Evolutionary conservation across 2,329 filamentous ascomycete genomes (phyloP), one percentile per base, ranked within the genome.

Genomic region (Penicillium sp.): DNA sequence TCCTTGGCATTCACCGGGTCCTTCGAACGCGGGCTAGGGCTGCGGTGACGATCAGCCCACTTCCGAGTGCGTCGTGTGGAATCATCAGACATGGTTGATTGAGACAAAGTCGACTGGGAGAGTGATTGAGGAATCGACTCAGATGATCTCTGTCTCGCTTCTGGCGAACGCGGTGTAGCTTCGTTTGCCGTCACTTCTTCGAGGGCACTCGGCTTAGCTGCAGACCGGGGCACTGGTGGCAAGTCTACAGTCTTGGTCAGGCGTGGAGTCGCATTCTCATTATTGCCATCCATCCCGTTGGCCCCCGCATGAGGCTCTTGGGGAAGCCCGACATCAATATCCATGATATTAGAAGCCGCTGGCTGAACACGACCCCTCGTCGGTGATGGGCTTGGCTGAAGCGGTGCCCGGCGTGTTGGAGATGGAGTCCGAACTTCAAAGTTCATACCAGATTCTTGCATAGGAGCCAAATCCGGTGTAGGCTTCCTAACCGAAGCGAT

Each of bases 121-220:
- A 53, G 40, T 20, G 58, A 53, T 13, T 47, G 53, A 35, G 59
- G 46, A 32, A 55, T 18, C 18, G 60, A 51, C 46, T 58, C 66
- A 18, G 47, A 16, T 3, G 58, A 59, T 26, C 38, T 53, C 8
- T 59, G 49, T 54, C 63, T 59, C 34, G 50, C 42, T 40, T 63
- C 56, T n/a, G 55, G 55, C 39, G 51, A 57, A 40, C 62, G 58
- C 22, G 60, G 51, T 37, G 59, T 61, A 4, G 74, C 68, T 56
- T 76, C 74, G 54, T 77, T 76, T 11, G 70, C 57, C 1, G 72
- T 67, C n/a, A 76, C 64, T 55, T 76, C 74, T 60, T 74, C 74
- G 40, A 76, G 61, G 5, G 69, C 74, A 50, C 64, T 69, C 11
- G 66, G 56, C 49, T 68, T 72, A 14, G 58, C 53, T 6, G 56